Conservation (phyloP, 306 rosid genomes). For the Trifolium repens region DNA sequence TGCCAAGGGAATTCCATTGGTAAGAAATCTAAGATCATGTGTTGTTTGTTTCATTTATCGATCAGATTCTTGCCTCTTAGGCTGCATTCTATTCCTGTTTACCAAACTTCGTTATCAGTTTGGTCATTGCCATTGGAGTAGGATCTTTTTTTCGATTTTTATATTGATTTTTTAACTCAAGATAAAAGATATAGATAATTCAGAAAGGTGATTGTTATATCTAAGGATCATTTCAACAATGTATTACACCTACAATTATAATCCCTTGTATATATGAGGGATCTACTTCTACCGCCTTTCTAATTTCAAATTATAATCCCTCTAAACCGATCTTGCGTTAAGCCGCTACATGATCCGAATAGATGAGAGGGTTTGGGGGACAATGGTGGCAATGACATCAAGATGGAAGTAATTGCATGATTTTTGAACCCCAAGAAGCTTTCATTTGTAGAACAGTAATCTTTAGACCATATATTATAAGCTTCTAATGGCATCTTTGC, state of each 20-base stretch:
- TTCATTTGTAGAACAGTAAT: background rate
- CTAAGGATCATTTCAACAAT: background rate
- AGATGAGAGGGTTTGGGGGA: background rate
- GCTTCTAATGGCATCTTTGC: slow-evolving; percentile 33
- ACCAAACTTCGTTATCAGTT: background rate
- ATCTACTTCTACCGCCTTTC: too few species aligned
- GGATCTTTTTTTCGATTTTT: too few species aligned
- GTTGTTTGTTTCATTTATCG: slow-evolving; percentile 5
- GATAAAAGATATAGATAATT: too few species aligned
- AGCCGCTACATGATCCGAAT: too few species aligned
- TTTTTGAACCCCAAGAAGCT: slow-evolving; percentile 3
- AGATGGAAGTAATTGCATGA: background rate
- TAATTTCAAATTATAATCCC: background rate
- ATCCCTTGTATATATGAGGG: too few species aligned
- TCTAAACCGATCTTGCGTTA: background rate
- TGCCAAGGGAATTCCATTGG: slow-evolving; percentile 80
- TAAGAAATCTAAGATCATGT: slow-evolving; percentile 49
- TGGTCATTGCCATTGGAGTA: background rate
- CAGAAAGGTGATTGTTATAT: too few species aligned
- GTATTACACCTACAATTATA: background rate
- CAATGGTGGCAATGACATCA: background rate
- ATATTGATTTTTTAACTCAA: too few species aligned
- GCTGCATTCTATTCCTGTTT: background rate
- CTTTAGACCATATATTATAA: background rate
- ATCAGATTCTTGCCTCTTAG: background rate